A percentile compares a stretch with the other conserved stretches of the same genome.
These are phyloP conservation scores for Borovskyia barvae DNA, from an alignment of 208 protist genomes.

Conservation along the genomic window DNA sequence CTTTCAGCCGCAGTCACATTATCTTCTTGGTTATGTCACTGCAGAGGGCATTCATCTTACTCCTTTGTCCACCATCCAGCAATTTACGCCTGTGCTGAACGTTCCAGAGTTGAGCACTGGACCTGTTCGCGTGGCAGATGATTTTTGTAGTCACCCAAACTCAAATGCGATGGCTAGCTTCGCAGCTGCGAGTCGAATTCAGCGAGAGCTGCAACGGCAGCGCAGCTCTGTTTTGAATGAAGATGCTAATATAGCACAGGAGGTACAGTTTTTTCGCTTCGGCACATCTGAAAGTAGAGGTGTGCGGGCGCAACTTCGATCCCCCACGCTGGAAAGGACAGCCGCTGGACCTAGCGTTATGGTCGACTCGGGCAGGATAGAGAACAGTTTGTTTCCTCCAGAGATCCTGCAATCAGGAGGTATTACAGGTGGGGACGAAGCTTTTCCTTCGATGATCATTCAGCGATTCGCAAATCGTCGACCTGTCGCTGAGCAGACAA, in stretches of 20 bases:
- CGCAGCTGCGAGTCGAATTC: slow-evolving; percentile 51
- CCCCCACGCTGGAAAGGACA: slow-evolving; percentile 33
- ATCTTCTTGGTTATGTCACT: slow-evolving; percentile 55
- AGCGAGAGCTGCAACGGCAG: slow-evolving; percentile 71
- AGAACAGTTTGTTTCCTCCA: slow-evolving; percentile 78
- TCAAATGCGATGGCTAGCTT: slow-evolving; percentile 33
- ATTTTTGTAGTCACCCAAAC: slow-evolving; percentile 43
- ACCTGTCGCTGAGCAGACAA: slow-evolving; percentile 52
- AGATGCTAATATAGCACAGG: slow-evolving; percentile 49
- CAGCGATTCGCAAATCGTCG: slow-evolving; percentile 55
- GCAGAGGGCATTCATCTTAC: slow-evolving; percentile 65
- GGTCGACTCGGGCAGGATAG: slow-evolving; percentile 8
- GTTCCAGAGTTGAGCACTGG: slow-evolving; percentile 4
- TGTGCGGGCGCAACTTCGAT: slow-evolving; percentile 41
- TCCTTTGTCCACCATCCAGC: slow-evolving; percentile 53
- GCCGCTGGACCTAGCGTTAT: background rate
- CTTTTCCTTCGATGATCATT: slow-evolving; percentile 38
- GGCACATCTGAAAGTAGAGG: slow-evolving; percentile 58
- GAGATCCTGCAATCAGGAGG: slow-evolving; percentile 76
- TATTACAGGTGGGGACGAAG: slow-evolving; percentile 69
- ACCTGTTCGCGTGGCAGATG: slow-evolving; percentile 30
- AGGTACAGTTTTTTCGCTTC: slow-evolving; percentile 50
- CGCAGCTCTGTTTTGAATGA: slow-evolving; percentile 70
- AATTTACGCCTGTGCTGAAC: slow-evolving; percentile 27
- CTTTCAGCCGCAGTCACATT: slow-evolving; percentile 66